Base-by-base conservation (phyloP, 768 basidiomycete genomes). In the Boletellus ananiceps region DNA sequence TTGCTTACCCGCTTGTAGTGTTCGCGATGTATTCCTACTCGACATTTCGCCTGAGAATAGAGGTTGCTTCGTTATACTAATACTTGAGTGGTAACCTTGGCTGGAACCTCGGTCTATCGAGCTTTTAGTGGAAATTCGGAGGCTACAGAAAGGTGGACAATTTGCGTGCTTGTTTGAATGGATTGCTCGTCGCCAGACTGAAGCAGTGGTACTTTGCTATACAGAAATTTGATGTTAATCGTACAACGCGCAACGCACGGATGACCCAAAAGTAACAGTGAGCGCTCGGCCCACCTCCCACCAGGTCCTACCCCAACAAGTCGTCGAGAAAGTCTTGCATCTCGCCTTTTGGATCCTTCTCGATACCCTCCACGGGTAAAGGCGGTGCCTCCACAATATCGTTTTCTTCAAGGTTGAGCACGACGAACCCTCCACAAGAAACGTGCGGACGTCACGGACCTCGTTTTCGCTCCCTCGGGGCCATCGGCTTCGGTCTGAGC, bases 321-420 rank as follows among this genome's bases (percentile, higher is more conserved):
- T 86, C 84, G 51, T 88, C 86, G 25, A 88, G 66, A 57, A 85
- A 88, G 37, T 81, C 83, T 64, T 88, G 77, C 82, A 88, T 81
- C 45, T 81, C 74, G 33, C 67, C 69, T 56, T 78, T 80, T n/a
- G 75, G 69, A 40, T 63, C 42, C 63, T 74, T 70, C 62, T 69
- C 37, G 5, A 46, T 13, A 16, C 32, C 35, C 19, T 72, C 71
- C 0, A 66, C 65, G 0, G 80, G 81, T 9, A 84, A 69, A 4
- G 78, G 79, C 1, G 83, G 82, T 0, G 82, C 80, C 45, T 79
- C 78, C 14, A 71, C 49, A 29, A 63, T 45, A 3, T 57, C 56
- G 56, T 60, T 66, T 61, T 62, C 74, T 71, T 55, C 48, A 45
- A 47, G 15, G 7, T 36, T 56, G 14, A 55, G 49, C 5, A 25